phyloP scores from a whole-genome alignment of 352 stramenopile genomes.

The Pythium vanterpoolii region DNA sequence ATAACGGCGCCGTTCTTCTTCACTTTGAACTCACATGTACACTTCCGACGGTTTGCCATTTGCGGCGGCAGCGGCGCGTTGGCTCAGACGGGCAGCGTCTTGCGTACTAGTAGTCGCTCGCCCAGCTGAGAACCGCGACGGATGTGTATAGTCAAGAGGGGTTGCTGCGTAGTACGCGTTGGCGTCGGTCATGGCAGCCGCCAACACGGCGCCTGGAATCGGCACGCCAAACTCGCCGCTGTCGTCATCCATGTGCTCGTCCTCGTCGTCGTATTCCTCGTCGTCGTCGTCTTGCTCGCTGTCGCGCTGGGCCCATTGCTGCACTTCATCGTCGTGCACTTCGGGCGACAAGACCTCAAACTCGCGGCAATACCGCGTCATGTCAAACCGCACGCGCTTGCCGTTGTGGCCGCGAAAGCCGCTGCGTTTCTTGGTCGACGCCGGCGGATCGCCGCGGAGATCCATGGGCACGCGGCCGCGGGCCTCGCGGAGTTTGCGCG shows the following conservation, averaged over 20 bases:
- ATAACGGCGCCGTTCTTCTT: conserved; percentile 16
- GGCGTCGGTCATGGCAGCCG: conserved; percentile 17
- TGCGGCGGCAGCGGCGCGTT: conserved; percentile 10
- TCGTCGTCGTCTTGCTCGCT: conserved; percentile 25
- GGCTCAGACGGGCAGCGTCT: not conserved
- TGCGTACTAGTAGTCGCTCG: not conserved
- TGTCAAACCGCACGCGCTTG: conserved; percentile 29
- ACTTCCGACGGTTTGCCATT: conserved; percentile 20
- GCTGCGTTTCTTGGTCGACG: conserved; percentile 15
- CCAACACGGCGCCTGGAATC: conserved; percentile 17
- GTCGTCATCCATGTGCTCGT: conserved; percentile 12
- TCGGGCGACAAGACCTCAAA: conserved; percentile 31
- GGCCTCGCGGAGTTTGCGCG: conserved; percentile 29
- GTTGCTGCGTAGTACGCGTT: conserved; percentile 19
- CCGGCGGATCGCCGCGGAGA: conserved; percentile 18
- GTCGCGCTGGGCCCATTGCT: conserved; percentile 25
- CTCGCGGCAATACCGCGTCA: conserved; percentile 26
- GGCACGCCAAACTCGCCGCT: conserved; percentile 17
- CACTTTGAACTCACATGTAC: conserved; percentile 17
- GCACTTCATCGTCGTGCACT: conserved; percentile 24
- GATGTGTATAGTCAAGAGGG: not conserved
- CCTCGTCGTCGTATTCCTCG: conserved; percentile 19
- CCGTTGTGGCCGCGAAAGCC: conserved; percentile 15
- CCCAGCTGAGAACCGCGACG: conserved; percentile 6
- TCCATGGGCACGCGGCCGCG: conserved; percentile 27